Evolutionary conservation across 768 basidiomycete genomes (phyloP).

Genomic region (Brasilioporus rufonigricans): DNA sequence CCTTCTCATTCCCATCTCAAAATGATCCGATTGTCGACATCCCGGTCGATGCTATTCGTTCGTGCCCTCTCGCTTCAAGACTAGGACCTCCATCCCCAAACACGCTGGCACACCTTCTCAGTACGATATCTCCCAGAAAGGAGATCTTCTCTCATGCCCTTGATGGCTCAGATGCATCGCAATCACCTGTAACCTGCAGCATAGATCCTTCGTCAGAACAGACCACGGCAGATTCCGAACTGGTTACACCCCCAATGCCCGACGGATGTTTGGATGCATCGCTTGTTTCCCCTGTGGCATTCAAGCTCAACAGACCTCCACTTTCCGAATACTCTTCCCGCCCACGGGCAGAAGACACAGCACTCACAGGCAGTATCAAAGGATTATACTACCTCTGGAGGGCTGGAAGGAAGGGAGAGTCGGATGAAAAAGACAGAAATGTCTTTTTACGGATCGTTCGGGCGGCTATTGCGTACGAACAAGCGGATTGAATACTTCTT

Average conservation of each 20-base stretch:
- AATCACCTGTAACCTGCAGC: conserved; percentile 5
- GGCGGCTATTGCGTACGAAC: conserved; percentile 25
- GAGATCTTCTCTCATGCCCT: conserved; percentile 11
- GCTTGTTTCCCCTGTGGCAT: conserved; percentile 12
- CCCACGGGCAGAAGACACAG: conserved; percentile 31
- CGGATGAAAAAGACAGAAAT: conserved; percentile 22
- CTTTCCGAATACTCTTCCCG: not conserved
- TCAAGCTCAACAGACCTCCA: conserved; percentile 13
- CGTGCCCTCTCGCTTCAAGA: conserved; percentile 4
- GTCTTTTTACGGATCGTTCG: conserved; percentile 36
- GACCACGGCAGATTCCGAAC: conserved; percentile 22
- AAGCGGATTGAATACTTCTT: not conserved
- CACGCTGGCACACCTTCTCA: conserved; percentile 26
- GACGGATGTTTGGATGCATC: conserved; percentile 9
- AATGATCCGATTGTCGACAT: conserved; percentile 10
- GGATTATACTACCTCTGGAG: conserved; percentile 63
- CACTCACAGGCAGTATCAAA: conserved; percentile 50
- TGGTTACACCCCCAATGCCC: conserved; percentile 23
- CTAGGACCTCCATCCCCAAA: conserved; percentile 27
- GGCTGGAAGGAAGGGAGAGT: conserved; percentile 30
- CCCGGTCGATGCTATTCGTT: conserved; percentile 19
- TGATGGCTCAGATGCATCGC: conserved; percentile 8
- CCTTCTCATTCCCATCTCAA: conserved; percentile 4
- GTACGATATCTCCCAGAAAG: conserved; percentile 23
- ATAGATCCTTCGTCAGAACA: conserved; percentile 12